Evolutionary conservation across 2,329 filamentous ascomycete genomes (phyloP), one percentile per base, ranked within the genome.

Genomic region (Ascosphaera apis): DNA sequence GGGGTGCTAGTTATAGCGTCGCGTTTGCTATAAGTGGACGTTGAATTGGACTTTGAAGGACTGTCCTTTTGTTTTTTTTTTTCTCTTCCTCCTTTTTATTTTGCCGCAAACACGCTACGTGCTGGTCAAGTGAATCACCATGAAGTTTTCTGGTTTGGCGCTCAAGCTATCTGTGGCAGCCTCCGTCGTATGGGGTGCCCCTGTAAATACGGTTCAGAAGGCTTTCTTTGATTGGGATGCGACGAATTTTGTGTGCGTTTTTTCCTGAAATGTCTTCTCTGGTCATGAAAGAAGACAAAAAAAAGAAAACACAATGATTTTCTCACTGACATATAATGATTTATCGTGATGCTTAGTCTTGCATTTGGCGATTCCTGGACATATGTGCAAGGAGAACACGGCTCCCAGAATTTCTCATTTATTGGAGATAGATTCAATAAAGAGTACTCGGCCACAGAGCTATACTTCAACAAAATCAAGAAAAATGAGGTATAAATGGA

Each of bases 331-430:
- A 25, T 6, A 25, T 6, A 5, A 5, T 11, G 6, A 25, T 11
- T 25, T 25, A 11, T 25, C 21, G 6, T 6, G 5, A 5, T 6
- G 11, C 21, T 6, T 25, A 25, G 21, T 17, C 15, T 52, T 15
- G 45, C 49, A 35, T 51, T 50, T 30, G 50, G 49, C 13, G 50
- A 52, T 36, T 52, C 49, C 4, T 53, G 51, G 16, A 51, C 63
- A 1, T 70, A 58, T 37, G 55, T 67, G 0, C 64, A 68, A 51
- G 66, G 66, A 7, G 62, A 60, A 1, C 47, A 55, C n/a, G 65
- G 65, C 3, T 57, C 52, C 21, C 50, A 58, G 36, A 63, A 66
- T 39, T 67, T 54, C 43, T 65, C 59, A 37, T 69, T 67, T 48
- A 67, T 69, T 33, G 63, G 63, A n/a, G 61, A 65, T 41, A 53